Percentiles rank a stretch among this genome's conserved stretches.
Conservation (phyloP, 306 rosid genomes). For the Vigna trinervia region DNA sequence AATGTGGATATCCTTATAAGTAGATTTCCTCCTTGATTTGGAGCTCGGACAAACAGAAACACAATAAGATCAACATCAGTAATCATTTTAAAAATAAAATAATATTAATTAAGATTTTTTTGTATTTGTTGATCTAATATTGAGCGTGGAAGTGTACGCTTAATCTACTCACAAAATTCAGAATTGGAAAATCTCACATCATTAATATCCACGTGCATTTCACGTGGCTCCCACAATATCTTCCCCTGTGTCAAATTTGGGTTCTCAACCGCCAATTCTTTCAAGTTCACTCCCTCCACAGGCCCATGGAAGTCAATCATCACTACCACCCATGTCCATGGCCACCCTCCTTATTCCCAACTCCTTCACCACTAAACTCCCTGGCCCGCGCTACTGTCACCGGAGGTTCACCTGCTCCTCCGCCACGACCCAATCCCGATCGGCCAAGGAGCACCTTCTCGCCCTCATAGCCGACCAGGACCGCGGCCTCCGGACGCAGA, state of each 20-base stretch:
- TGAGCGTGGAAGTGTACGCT: too few species aligned
- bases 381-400: constrained; percentile 27
- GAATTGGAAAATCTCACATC: background rate
- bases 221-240: constrained; percentile 19
- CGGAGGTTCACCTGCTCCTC: constrained; percentile 63
- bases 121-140: too few species aligned
- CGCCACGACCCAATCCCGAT: constrained; percentile 57
- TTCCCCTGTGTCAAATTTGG: background rate
- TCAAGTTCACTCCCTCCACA: constrained; percentile 19
- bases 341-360: constrained; percentile 52
- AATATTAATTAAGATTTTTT: too few species aligned
- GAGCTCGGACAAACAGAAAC: too few species aligned
- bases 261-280: constrained; percentile 35
- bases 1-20: too few species aligned
- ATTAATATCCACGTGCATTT: background rate
- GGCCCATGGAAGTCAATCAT: constrained; percentile 36
- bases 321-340: constrained; percentile 45
- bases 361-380: constrained; percentile 29
- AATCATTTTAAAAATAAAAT: too few species aligned
- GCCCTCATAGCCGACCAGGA: constrained; percentile 79
- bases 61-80: too few species aligned
- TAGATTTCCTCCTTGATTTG: too few species aligned
- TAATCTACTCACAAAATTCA: too few species aligned
- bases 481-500: constrained; percentile 81
- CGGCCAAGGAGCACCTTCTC: constrained; percentile 69